Evolutionary conservation across 2,329 filamentous ascomycete genomes (phyloP).

Genomic region (Scedosporium aurantiacum): DNA sequence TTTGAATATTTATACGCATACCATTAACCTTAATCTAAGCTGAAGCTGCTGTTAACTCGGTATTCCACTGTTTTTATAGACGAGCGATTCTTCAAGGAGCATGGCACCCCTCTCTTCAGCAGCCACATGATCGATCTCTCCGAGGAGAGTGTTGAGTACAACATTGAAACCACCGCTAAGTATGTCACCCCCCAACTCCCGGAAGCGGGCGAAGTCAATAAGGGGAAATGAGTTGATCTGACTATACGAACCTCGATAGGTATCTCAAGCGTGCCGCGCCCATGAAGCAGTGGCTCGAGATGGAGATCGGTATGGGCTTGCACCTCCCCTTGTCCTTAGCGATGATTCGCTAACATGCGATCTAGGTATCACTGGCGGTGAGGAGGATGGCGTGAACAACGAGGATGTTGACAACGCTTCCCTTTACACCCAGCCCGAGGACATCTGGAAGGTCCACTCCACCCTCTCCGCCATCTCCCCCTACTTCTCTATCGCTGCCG

Average conservation of each 20-base stretch:
- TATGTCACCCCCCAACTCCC: background rate
- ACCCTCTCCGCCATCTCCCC: slow-evolving; percentile 75
- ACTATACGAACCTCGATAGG: background rate
- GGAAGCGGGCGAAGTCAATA: too few species aligned
- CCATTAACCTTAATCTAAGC: background rate
- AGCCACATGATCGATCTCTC: slow-evolving; percentile 98
- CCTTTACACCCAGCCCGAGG: slow-evolving; percentile 84
- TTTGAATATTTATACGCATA: background rate
- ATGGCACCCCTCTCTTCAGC: slow-evolving; percentile 82
- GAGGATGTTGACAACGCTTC: slow-evolving; percentile 63
- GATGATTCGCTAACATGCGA: slow-evolving; percentile 17
- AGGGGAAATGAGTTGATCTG: background rate
- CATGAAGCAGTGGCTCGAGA: slow-evolving; percentile 99
- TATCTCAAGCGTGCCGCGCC: slow-evolving; percentile 91
- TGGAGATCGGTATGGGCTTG: slow-evolving; percentile 47
- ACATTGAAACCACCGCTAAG: slow-evolving; percentile 82
- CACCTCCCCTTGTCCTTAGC: background rate
- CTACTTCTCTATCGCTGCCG: slow-evolving; percentile 96
- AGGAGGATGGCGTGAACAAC: slow-evolving; percentile 98
- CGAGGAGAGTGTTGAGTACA: slow-evolving; percentile 81
- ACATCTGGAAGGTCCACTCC: slow-evolving; percentile 86
- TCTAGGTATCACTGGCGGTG: slow-evolving; percentile 74
- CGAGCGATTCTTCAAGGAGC: slow-evolving; percentile 87
- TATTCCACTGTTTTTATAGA: slow-evolving; percentile 31
- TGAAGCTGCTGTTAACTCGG: background rate